Evolutionary conservation across 768 basidiomycete genomes (phyloP).

Genomic region (Kwoniella newhampshirensis): DNA sequence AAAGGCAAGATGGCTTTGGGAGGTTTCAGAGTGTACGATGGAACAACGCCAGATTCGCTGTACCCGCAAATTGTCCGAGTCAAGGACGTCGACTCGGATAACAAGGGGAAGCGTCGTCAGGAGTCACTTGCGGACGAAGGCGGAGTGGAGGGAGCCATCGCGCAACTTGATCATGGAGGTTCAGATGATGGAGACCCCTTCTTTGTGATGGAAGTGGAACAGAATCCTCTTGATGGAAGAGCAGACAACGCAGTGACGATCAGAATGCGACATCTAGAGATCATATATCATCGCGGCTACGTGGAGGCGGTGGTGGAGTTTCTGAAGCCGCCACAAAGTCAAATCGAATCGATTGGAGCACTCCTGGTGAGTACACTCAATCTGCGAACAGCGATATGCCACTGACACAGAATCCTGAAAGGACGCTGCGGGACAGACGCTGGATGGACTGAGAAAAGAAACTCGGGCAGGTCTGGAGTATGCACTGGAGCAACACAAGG

Average conservation of each 20-base stretch:
- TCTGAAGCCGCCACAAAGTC: constrained; percentile 89
- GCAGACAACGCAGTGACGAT: constrained; percentile 88
- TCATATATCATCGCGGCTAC: constrained; percentile 92
- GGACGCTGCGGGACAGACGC: constrained; percentile 83
- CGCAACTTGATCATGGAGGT: constrained; percentile 31
- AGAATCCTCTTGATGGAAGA: constrained; percentile 82
- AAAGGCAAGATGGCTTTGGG: constrained; percentile 81
- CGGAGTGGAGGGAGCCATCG: constrained; percentile 27
- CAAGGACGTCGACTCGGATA: constrained; percentile 56
- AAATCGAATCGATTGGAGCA: constrained; percentile 92
- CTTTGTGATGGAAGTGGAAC: constrained; percentile 88
- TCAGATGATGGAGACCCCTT: constrained; percentile 61
- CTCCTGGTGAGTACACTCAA: constrained; percentile 57
- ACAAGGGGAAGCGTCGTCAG: constrained; percentile 21
- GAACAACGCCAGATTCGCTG: constrained; percentile 74
- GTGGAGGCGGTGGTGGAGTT: constrained; percentile 88
- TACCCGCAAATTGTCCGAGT: constrained; percentile 90
- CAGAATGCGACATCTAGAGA: constrained; percentile 91
- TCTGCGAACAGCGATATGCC: too few species aligned
- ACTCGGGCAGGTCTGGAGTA: constrained; percentile 91
- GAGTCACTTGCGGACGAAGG: constrained; percentile 36
- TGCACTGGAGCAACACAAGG: constrained; percentile 84
- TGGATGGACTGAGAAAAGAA: constrained; percentile 90
- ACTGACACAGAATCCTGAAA: too few species aligned
- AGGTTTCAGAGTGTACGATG: constrained; percentile 84